phyloP scores from a whole-genome alignment of 225 moss, liverwort and hornwort genomes.

The Pseudisothecium myosuroides region DNA sequence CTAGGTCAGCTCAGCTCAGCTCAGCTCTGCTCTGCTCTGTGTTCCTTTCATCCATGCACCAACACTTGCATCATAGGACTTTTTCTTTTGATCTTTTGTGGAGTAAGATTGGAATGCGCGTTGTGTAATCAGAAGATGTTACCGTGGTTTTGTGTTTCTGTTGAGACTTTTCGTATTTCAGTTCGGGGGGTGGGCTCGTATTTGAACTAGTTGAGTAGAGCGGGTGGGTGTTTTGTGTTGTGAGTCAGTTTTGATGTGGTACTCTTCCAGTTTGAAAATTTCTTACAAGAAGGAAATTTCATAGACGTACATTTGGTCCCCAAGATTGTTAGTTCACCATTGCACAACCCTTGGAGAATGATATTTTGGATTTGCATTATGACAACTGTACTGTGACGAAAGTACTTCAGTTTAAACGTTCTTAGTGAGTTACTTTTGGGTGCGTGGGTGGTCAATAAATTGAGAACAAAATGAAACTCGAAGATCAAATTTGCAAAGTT shows the following conservation, averaged over 20 bases:
- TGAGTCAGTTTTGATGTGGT: not conserved
- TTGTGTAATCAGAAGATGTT: not conserved
- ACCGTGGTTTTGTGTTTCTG: not conserved
- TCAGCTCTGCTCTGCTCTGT: not conserved
- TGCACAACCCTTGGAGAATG: not conserved
- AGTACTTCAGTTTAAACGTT: not conserved
- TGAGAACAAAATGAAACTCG: not conserved
- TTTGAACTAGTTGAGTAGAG: not conserved
- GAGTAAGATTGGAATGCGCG: not conserved
- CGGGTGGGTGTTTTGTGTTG: not conserved
- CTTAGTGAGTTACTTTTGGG: not conserved
- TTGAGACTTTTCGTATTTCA: not conserved
- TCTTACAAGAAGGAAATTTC: not conserved
- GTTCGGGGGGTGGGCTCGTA: not conserved
- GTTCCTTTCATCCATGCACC: not conserved
- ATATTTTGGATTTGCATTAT: not conserved
- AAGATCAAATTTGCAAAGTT: not conserved
- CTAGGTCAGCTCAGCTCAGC: conserved; percentile 9
- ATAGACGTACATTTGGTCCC: not conserved
- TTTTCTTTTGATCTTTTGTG: not conserved
- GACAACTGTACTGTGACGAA: not conserved
- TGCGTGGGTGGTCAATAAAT: not conserved
- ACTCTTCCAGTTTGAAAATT: not conserved
- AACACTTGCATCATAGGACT: not conserved
- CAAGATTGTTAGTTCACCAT: not conserved